Conservation (phyloP, 2,329 filamentous ascomycete species). For the Trichoderma koningii region DNA sequence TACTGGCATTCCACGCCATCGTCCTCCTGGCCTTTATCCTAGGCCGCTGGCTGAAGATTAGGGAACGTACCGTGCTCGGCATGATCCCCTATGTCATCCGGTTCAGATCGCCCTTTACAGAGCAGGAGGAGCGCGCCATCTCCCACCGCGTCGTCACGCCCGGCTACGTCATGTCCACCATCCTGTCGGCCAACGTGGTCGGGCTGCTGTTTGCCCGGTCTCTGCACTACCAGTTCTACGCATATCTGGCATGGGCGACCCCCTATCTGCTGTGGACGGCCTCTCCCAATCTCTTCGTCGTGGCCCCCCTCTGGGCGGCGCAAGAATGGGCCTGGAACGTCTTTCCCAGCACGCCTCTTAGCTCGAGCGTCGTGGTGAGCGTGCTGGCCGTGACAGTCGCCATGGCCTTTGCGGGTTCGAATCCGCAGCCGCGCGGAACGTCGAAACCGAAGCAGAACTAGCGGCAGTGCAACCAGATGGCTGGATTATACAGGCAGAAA, state of each 20-base stretch:
- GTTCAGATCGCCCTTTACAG: constrained; percentile 49
- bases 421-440: constrained; percentile 26
- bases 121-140: constrained; percentile 58
- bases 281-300: constrained; percentile 65
- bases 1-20: constrained; percentile 66
- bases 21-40: constrained; percentile 68
- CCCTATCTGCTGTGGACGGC: constrained; percentile 85
- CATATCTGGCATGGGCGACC: constrained; percentile 86
- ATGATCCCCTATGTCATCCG: constrained; percentile 52
- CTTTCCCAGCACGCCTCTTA: constrained; percentile 71
- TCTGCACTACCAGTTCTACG: constrained; percentile 94
- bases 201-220: constrained; percentile 85
- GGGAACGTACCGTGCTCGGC: constrained; percentile 57
- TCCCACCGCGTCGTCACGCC: constrained; percentile 61
- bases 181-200: constrained; percentile 74
- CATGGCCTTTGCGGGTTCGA: constrained; percentile 61
- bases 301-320: constrained; percentile 69
- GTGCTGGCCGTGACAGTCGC: constrained; percentile 68
- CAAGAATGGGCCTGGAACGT: constrained; percentile 96
- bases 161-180: constrained; percentile 72
- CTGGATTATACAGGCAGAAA: constrained; percentile 16
- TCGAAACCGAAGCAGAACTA: constrained; percentile 15
- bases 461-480: background rate
- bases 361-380: constrained; percentile 66
- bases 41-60: constrained; percentile 72